Base-by-base conservation (phyloP, 2,329 filamentous ascomycete genomes). In the Rugonectria rugulosa region DNA sequence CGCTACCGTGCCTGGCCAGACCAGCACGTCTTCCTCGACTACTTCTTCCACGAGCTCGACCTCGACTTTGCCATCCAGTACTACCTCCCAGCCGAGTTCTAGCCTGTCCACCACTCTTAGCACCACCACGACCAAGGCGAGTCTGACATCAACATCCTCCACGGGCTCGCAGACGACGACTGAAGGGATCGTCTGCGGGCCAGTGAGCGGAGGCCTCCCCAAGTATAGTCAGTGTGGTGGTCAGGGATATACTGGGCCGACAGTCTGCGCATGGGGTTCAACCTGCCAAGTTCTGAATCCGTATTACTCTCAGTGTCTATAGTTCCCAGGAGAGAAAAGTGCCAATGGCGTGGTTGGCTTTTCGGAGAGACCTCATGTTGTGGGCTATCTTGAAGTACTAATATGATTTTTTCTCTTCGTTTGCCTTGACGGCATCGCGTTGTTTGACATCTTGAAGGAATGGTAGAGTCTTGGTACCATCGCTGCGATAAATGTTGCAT, bases 211-310 rank as follows among this genome's bases (percentile, higher is more conserved):
- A 19, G 61, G 62, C 3, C 29, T 66, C 5, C 50, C 61, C 2
- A 66, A 66, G 10, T 66, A 66, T 7, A 60, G 59, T 11, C 63
- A 66, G 45, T 66, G 63, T 2, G 63, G 63, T 21, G 63, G 63
- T 0, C 53, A 52, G 32, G 29, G 50, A 0, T 66, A 52, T 1
- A 37, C 44, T 0, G 63, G 63, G 0, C 50, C 59, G 5, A 61
- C 53, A 0, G 7, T 64, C 0, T 66, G 63, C 2, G 40, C 52
- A 15, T 66, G 59, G 61, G 63, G 63, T 0, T 56, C 61, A 1
- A 61, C 29, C 2, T 66, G 63, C 10, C 34, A 66, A 20, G 21
- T 43, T 2, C 5, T 59, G 0, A 66, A 66, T 2, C 37, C 40
- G 0, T 66, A 55, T 9, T 66, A 66, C 15, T 61, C 31, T 1